Conservation (phyloP, 306 rosid species). For the Ziziphus jujuba region DNA sequence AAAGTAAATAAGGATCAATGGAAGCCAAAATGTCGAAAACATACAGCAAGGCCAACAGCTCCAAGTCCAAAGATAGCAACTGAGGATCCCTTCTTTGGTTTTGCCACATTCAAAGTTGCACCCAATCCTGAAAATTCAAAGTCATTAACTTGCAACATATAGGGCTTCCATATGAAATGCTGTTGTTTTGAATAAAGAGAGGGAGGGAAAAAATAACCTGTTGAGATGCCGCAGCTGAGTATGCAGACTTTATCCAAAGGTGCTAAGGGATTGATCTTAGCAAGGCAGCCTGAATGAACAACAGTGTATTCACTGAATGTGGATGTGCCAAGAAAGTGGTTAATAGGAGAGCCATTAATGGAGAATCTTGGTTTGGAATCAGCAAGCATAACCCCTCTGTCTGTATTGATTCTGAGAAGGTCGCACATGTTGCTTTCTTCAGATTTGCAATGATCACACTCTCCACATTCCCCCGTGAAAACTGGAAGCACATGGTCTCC, state of each 20-base stretch:
- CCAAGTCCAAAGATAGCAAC: slow-evolving; percentile 40
- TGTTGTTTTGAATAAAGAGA: too few relatives aligned
- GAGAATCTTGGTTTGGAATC: slow-evolving; percentile 44
- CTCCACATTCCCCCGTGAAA: slow-evolving; percentile 41
- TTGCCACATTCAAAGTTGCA: slow-evolving; percentile 41
- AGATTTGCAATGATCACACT: slow-evolving; percentile 42
- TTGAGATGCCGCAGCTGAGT: slow-evolving; percentile 47
- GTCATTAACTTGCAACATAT: too few relatives aligned
- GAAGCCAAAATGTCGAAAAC: not conserved
- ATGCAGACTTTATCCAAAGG: slow-evolving; percentile 43
- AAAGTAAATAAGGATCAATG: not conserved
- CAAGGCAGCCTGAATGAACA: slow-evolving; percentile 41
- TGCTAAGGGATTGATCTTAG: slow-evolving; percentile 42
- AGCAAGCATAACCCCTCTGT: slow-evolving; percentile 36
- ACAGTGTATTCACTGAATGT: slow-evolving; percentile 50
- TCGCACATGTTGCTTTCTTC: slow-evolving; percentile 48
- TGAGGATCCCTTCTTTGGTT: slow-evolving; percentile 37
- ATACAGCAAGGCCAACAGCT: slow-evolving; percentile 43
- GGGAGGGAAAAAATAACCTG: slow-evolving; percentile 12
- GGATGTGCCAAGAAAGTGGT: slow-evolving; percentile 44
- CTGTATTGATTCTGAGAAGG: slow-evolving; percentile 32
- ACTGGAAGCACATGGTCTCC: slow-evolving; percentile 48
- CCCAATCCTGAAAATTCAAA: slow-evolving; percentile 34
- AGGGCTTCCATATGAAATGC: too few relatives aligned
- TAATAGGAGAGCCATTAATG: slow-evolving; percentile 36